Conservation (phyloP, 2,329 filamentous ascomycete genomes). For the Coniochaeta sp. region DNA sequence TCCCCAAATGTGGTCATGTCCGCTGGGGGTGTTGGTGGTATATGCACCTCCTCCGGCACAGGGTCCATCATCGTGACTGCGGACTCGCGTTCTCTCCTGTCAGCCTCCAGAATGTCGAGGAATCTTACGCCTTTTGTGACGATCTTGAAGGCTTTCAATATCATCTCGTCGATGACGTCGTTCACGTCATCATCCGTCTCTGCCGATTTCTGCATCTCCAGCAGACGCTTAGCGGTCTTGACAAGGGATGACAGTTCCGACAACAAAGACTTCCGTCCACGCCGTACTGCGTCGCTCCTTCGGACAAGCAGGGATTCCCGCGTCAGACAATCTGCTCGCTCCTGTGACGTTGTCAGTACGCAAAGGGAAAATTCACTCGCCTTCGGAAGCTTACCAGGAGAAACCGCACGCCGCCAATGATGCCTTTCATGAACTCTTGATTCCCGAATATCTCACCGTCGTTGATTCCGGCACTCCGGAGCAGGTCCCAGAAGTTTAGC, state of each 20-base stretch:
- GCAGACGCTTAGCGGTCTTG: slow-evolving; percentile 78
- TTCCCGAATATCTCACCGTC: slow-evolving; percentile 76
- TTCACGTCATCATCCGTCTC: slow-evolving; percentile 54
- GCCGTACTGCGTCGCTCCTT: slow-evolving; percentile 67
- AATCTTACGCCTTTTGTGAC: slow-evolving; percentile 88
- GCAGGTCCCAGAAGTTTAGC: slow-evolving; percentile 86
- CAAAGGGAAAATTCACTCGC: not conserved
- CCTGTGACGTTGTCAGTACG: slow-evolving; percentile 42
- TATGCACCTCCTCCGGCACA: slow-evolving; percentile 48
- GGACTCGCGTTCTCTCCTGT: slow-evolving; percentile 41
- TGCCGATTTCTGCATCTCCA: slow-evolving; percentile 56
- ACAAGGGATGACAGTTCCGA: slow-evolving; percentile 86
- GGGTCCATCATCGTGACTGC: slow-evolving; percentile 55
- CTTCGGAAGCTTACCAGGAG: slow-evolving; percentile 65
- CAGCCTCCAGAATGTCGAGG: slow-evolving; percentile 73
- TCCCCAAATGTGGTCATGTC: slow-evolving; percentile 44
- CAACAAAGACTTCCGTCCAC: slow-evolving; percentile 77
- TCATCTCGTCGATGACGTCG: slow-evolving; percentile 83
- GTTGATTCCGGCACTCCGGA: slow-evolving; percentile 69
- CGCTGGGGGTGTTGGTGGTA: slow-evolving; percentile 57
- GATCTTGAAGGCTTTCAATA: slow-evolving; percentile 87
- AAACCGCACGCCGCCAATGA: slow-evolving; percentile 88
- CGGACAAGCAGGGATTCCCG: slow-evolving; percentile 71
- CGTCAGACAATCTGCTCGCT: slow-evolving; percentile 81
- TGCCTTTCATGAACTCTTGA: slow-evolving; percentile 88